Conservation (phyloP, 2,329 filamentous ascomycete species). For the Colletotrichum gloeosporioides region DNA sequence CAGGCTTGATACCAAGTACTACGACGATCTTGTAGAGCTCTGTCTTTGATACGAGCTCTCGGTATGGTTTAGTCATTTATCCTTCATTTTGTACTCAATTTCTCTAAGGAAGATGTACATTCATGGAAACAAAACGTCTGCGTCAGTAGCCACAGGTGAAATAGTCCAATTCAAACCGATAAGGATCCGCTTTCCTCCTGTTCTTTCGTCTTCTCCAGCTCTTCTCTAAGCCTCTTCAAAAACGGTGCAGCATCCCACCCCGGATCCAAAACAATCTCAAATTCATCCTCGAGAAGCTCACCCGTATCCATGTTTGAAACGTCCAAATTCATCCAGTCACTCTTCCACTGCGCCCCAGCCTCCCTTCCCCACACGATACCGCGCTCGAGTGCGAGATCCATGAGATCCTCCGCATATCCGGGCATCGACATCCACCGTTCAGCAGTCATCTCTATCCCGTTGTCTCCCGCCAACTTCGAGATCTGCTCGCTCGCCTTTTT, state of each 20-base stretch:
- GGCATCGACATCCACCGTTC: background rate
- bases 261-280: background rate
- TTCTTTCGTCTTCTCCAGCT: background rate
- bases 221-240: fast-evolving
- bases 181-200: too few relatives aligned
- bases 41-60: background rate
- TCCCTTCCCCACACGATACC: background rate
- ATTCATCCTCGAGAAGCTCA: background rate
- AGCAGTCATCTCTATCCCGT: background rate
- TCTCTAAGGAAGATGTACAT: too few relatives aligned
- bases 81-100: too few relatives aligned
- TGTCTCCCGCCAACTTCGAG: background rate
- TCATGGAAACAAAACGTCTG: too few relatives aligned
- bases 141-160: too few relatives aligned
- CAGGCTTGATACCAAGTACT: too few relatives aligned
- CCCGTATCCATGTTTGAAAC: background rate
- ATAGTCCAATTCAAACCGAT: too few relatives aligned
- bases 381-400: background rate
- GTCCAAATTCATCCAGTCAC: background rate
- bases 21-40: background rate
- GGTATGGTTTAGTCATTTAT: too few relatives aligned
- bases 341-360: background rate
- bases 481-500: background rate
- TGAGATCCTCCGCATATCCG: background rate
- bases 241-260: conserved; percentile 43